Percentiles rank a stretch among this genome's conserved stretches.
These are phyloP conservation scores for Suhomyces yuchorum DNA, from an alignment of 1,139 yeast genomes.

Conservation along the genomic window DNA sequence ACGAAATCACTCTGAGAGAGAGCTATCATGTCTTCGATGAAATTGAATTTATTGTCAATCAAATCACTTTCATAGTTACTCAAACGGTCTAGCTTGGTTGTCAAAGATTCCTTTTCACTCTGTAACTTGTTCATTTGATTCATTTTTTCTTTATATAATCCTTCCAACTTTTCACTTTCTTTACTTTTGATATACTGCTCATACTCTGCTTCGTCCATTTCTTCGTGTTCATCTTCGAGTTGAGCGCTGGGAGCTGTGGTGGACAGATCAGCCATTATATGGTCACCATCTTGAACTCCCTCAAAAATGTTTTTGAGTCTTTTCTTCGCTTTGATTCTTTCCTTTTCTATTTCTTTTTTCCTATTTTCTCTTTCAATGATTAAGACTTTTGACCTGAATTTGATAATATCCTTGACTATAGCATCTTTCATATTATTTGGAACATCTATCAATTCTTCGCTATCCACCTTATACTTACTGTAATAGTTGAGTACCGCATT, in stretches of 20 bases:
- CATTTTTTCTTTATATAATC: constrained; percentile 23
- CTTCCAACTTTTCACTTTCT: constrained; percentile 21
- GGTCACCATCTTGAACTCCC: constrained; percentile 24
- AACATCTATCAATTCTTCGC: constrained; percentile 61
- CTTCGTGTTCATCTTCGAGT: constrained; percentile 28
- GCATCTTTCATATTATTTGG: constrained; percentile 61
- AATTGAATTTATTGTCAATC: constrained; percentile 39
- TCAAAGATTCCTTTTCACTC: constrained; percentile 20
- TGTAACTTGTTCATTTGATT: constrained; percentile 22
- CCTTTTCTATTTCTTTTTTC: constrained; percentile 52
- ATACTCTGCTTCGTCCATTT: constrained; percentile 40
- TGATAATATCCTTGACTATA: constrained; percentile 59
- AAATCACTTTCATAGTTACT: constrained; percentile 36
- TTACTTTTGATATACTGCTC: constrained; percentile 25
- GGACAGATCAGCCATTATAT: constrained; percentile 16
- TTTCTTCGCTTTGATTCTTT: constrained; percentile 52
- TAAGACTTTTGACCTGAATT: constrained; percentile 63
- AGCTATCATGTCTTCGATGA: constrained; percentile 33
- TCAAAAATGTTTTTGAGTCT: constrained; percentile 54
- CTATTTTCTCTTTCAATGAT: constrained; percentile 59
- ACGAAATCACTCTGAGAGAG: background rate
- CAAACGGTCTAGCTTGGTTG: constrained; percentile 22
- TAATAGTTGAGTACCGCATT: constrained; percentile 40
- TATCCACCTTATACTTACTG: constrained; percentile 56
- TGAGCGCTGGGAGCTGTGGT: constrained; percentile 13